These are phyloP conservation scores for Fusarium metavorans DNA, from an alignment of 2,329 filamentous ascomycete species.

Conservation along the genomic window DNA sequence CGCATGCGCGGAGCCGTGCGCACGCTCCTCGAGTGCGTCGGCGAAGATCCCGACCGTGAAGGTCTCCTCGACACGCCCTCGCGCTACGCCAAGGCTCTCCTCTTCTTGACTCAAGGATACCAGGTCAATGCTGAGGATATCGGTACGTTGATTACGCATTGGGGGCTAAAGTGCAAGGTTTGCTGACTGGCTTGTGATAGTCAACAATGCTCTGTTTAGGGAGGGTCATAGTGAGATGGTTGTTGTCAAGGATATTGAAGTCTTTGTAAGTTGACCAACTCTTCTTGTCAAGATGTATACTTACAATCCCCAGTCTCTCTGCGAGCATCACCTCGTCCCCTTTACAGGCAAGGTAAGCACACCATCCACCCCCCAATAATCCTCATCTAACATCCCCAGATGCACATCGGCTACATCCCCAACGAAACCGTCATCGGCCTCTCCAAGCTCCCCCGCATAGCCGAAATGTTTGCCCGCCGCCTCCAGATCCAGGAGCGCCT, in stretches of 20 bases:
- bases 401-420: conserved; percentile 99
- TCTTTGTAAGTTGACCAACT: conserved; percentile 59
- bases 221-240: conserved; percentile 98
- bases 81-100: conserved; percentile 93
- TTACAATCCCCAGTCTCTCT: conserved; percentile 72
- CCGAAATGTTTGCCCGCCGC: conserved; percentile 94
- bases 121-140: conserved; percentile 93
- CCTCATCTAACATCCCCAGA: conserved; percentile 62
- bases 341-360: conserved; percentile 87
- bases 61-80: conserved; percentile 78
- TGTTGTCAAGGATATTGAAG: conserved; percentile 97
- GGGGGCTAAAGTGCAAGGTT: not conserved
- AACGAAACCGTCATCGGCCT: conserved; percentile 91
- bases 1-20: conserved; percentile 72
- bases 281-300: not conserved
- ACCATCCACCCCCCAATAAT: not conserved
- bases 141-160: conserved; percentile 47
- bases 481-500: conserved; percentile 96
- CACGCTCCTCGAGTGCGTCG: conserved; percentile 76
- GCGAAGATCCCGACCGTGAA: conserved; percentile 75
- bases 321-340: conserved; percentile 97
- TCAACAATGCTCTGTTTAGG: conserved; percentile 94
- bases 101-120: conserved; percentile 97
- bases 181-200: not conserved
- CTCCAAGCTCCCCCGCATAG: conserved; percentile 94